These are phyloP conservation scores for Mortierella sp. DNA, from an alignment of 371 early-diverging fungal species.

Conservation along the genomic window DNA sequence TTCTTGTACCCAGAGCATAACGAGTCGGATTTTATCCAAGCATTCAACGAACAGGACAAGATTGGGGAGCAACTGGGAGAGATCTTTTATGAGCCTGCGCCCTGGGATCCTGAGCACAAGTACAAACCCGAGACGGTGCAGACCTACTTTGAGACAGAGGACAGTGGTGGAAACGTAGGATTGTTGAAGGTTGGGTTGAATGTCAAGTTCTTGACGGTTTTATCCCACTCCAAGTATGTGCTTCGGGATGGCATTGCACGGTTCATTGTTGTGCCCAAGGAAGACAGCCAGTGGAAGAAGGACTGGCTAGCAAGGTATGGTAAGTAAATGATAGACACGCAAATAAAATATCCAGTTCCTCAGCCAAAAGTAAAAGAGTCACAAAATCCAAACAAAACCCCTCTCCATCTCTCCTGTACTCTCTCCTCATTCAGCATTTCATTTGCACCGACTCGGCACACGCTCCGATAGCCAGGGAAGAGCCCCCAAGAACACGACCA, in stretches of 20 bases:
- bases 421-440: no score
- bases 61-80: slow-evolving; percentile 86
- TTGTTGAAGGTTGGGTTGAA: slow-evolving; percentile 75
- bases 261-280: slow-evolving; percentile 51
- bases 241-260: slow-evolving; percentile 48
- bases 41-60: slow-evolving; percentile 84
- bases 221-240: slow-evolving; percentile 41
- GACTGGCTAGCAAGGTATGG: slow-evolving; percentile 53
- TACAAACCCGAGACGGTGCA: slow-evolving; percentile 81
- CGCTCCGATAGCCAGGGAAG: no score
- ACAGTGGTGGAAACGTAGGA: slow-evolving; percentile 63
- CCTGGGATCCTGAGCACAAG: slow-evolving; percentile 80
- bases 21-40: slow-evolving; percentile 90
- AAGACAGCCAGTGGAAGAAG: slow-evolving; percentile 52
- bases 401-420: no score
- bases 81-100: slow-evolving; percentile 85
- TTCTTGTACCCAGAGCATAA: slow-evolving; percentile 95
- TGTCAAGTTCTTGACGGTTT: slow-evolving; percentile 48
- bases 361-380: no score
- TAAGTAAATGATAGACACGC: slow-evolving; percentile 10
- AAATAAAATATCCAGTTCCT: no score
- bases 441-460: no score
- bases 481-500: no score
- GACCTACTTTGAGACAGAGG: slow-evolving; percentile 80
- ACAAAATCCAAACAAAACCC: no score